These are phyloP conservation scores for Globisporangium alternatum DNA, from an alignment of 352 stramenopile genomes.

Conservation along the genomic window DNA sequence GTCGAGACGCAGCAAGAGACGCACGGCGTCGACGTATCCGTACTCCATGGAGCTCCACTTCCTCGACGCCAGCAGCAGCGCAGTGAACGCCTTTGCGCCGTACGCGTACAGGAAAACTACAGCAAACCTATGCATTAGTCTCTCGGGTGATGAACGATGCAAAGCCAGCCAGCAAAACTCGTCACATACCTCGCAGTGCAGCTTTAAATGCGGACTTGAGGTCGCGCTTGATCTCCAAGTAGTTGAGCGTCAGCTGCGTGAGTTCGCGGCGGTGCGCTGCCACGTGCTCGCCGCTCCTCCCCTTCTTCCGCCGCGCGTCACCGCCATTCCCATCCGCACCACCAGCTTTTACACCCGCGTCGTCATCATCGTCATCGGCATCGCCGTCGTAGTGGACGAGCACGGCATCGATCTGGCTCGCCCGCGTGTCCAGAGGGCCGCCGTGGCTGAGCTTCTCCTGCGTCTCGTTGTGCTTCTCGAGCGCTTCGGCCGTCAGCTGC, in stretches of 20 bases:
- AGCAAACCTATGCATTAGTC: constrained; percentile 1
- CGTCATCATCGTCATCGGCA: not conserved
- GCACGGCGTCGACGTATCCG: constrained; percentile 71
- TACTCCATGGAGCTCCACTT: constrained; percentile 80
- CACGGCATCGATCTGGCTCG: constrained; percentile 4
- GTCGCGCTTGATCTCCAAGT: constrained; percentile 36
- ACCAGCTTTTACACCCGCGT: not conserved
- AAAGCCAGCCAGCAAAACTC: not conserved
- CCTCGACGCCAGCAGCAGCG: constrained; percentile 67
- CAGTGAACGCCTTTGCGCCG: constrained; percentile 80
- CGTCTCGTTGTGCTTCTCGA: constrained; percentile 67
- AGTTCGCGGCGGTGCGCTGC: constrained; percentile 34
- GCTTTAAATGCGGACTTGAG: constrained; percentile 46
- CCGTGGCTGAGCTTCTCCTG: constrained; percentile 18
- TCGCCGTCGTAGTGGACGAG: constrained; percentile 3
- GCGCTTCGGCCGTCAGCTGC: constrained; percentile 54
- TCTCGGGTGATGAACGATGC: not conserved
- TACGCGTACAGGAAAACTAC: constrained; percentile 72
- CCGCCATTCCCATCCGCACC: not conserved
- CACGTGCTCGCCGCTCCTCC: constrained; percentile 30
- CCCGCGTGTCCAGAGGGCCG: not conserved
- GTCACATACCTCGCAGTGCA: constrained; percentile 25
- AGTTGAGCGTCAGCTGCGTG: constrained; percentile 28
- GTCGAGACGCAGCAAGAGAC: constrained; percentile 58
- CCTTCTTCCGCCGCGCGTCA: not conserved